These are phyloP conservation scores for Fusarium praegraminearum DNA, from an alignment of 2,329 filamentous ascomycete genomes.

Conservation along the genomic window DNA sequence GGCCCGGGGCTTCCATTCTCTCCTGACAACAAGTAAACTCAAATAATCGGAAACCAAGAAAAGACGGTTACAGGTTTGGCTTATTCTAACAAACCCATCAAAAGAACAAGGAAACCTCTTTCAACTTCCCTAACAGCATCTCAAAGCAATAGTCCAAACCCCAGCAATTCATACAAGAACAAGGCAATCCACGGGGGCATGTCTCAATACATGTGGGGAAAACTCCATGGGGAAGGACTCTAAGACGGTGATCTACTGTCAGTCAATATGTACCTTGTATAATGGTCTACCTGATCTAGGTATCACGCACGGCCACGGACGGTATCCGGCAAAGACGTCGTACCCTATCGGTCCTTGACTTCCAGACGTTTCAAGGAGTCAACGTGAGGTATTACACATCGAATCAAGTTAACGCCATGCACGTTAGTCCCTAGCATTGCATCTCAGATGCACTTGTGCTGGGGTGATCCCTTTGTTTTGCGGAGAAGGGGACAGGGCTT, in stretches of 20 bases:
- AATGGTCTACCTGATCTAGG: not conserved
- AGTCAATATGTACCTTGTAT: not conserved
- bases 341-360: conserved; percentile 15
- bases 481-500: conserved; percentile 12
- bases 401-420: conserved; percentile 1
- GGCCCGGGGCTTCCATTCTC: conserved; percentile 15
- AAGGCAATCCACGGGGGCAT: conserved; percentile 5
- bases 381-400: conserved; percentile 6
- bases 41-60: not conserved
- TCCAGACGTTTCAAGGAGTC: conserved; percentile 13
- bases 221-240: not conserved
- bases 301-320: conserved; percentile 1
- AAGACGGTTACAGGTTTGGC: not conserved
- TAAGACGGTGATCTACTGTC: not conserved
- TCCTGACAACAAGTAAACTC: conserved; percentile 1
- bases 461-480: conserved; percentile 10
- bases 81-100: not conserved
- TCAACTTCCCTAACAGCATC: not conserved
- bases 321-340: not conserved
- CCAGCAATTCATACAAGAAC: conserved; percentile 3
- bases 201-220: conserved; percentile 10
- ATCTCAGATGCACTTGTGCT: conserved; percentile 16
- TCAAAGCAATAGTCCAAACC: not conserved
- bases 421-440: not conserved
- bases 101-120: not conserved